Evolutionary conservation across 176 grass and related monocot genomes (phyloP).

Genomic region (Carex scoparia): DNA sequence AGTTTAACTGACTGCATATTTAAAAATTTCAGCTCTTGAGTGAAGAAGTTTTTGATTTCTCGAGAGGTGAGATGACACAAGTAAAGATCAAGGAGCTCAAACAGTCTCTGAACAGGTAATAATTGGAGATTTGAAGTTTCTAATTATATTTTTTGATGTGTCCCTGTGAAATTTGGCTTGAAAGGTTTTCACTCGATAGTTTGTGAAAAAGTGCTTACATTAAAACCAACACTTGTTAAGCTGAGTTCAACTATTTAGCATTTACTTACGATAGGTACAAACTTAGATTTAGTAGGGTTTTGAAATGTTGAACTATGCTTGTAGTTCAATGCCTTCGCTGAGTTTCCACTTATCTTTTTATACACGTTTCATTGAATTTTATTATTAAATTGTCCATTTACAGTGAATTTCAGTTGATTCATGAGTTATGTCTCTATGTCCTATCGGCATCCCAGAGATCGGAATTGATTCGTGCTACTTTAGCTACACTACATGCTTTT

Average conservation of each 20-base stretch:
- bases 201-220: not conserved
- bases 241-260: not conserved
- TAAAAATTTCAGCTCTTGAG: conserved; percentile 78
- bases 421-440: conserved; percentile 98
- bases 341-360: not conserved
- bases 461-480: conserved; percentile 85
- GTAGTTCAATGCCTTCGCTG: too few species aligned
- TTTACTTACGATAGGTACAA: not conserved
- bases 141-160: not conserved
- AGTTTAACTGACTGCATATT: not conserved
- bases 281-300: not conserved
- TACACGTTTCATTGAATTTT: not conserved
- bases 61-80: conserved; percentile 98
- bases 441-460: conserved; percentile 90
- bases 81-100: conserved; percentile 99
- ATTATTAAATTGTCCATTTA: conserved; percentile 21
- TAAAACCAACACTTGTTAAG: not conserved
- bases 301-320: not conserved
- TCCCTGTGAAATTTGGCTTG: not conserved
- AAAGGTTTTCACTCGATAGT: not conserved
- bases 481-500: conserved; percentile 98
- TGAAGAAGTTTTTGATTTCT: conserved; percentile 99
- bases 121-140: not conserved
- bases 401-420: conserved; percentile 98
- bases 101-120: conserved; percentile 90